Base-by-base conservation (phyloP, 2,329 filamentous ascomycete species). In the Colletotrichum simmondsii region DNA sequence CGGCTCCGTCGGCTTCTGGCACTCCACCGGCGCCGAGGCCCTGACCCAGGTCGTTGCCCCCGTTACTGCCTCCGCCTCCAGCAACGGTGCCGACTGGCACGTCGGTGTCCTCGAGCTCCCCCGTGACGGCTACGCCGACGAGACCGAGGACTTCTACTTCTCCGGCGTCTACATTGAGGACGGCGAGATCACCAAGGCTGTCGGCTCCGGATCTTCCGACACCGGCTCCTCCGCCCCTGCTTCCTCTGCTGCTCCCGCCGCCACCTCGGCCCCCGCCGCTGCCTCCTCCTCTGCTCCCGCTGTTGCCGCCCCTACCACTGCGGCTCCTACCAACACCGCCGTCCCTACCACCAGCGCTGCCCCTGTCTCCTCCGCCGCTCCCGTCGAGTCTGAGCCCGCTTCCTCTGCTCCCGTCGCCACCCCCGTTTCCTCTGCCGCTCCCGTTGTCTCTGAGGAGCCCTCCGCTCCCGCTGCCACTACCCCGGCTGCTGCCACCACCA, bases 11-110 rank as follows among this genome's bases (percentile, higher is more conserved):
- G 89, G 88, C 8, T 91, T 94, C 82, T 94, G 91, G 88, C 91
- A 94, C 81, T 93, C 91, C 1, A 92, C 89, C 19, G 92, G 91
- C 53, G 84, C 85, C 16, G 86, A 88, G 46, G 82, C 87, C 28
- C 83, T 94, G 30, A 86, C 82, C 67, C 86, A 89, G 78, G 88
- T 88, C 1, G 91, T 91, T 7, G 86, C 87, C 5, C 90, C 92
- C 2, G 87, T 94, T 65, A 85, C 85, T 4, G 89, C 86, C 0
- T 88, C 87, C 58, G 89, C 92, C 5, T 90, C 86, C 32, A 92
- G 89, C 65, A 92, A 94, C 79, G 92, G 92, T 57, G 88, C 87
- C 2, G 92, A 94, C 79, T 94, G 91, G 91, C 93, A 95, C 82
- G 81, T 95, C 59, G 93, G 93, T 74, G 89, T 93, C 28, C 84